These are phyloP conservation scores for Ophiostoma piceae DNA, from an alignment of 2,329 filamentous ascomycete species.

Conservation along the genomic window DNA sequence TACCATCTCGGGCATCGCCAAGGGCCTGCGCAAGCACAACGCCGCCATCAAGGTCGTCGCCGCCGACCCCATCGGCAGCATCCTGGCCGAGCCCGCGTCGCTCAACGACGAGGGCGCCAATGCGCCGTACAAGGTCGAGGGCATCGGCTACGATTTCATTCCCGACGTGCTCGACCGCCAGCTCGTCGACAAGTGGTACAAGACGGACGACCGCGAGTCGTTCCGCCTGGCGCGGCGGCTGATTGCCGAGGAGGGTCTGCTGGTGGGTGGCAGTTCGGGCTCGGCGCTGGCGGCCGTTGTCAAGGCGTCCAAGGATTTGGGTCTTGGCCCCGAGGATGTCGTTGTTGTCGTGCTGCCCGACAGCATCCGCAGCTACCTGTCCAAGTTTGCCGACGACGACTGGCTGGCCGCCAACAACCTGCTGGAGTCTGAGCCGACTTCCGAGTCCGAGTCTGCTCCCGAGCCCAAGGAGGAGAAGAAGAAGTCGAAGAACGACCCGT, in stretches of 20 bases:
- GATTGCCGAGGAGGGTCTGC: slow-evolving; percentile 88
- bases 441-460: background rate
- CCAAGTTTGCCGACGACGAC: slow-evolving; percentile 98
- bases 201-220: slow-evolving; percentile 88
- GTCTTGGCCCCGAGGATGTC: slow-evolving; percentile 75
- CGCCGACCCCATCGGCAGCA: slow-evolving; percentile 87
- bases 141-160: slow-evolving; percentile 97
- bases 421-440: slow-evolving; percentile 47
- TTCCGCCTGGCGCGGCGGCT: slow-evolving; percentile 85
- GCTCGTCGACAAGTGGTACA: slow-evolving; percentile 90
- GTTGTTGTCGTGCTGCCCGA: slow-evolving; percentile 90
- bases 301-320: slow-evolving; percentile 68
- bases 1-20: slow-evolving; percentile 84
- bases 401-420: slow-evolving; percentile 97
- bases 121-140: slow-evolving; percentile 92
- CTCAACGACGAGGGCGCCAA: slow-evolving; percentile 79
- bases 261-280: slow-evolving; percentile 90
- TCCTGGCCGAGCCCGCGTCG: slow-evolving; percentile 72
- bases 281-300: slow-evolving; percentile 82
- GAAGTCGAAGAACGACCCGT: slow-evolving; percentile 56
- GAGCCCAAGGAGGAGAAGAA: slow-evolving; percentile 31
- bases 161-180: slow-evolving; percentile 83
- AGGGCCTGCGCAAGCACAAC: slow-evolving; percentile 83
- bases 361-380: slow-evolving; percentile 94
- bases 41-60: slow-evolving; percentile 79